These are phyloP conservation scores for Ceratobasidium sp. DNA, from an alignment of 1,284 basidiomycete genomes.

Conservation along the genomic window DNA sequence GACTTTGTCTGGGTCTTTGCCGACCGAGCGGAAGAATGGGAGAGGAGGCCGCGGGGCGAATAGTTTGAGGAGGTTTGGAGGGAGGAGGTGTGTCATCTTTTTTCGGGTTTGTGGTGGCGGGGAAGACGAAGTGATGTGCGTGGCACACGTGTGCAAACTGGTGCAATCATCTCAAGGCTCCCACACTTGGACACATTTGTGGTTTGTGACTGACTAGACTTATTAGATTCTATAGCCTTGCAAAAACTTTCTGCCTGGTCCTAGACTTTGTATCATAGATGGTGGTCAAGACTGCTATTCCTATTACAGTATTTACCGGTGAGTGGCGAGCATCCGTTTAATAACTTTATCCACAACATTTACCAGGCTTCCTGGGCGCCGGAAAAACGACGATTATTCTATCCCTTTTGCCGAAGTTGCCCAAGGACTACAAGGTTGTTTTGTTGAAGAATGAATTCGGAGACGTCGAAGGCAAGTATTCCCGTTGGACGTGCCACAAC, in stretches of 20 bases:
- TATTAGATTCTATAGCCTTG: neutral
- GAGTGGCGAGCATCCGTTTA: conserved; percentile 1
- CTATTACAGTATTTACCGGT: conserved; percentile 45
- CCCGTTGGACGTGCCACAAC: conserved; percentile 20
- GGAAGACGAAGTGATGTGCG: conserved; percentile 48
- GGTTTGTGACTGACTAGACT: neutral
- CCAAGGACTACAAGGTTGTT: conserved; percentile 82
- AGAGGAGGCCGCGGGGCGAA: conserved; percentile 91
- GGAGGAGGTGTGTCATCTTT: conserved; percentile 77
- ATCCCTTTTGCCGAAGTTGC: conserved; percentile 77
- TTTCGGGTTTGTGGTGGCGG: conserved; percentile 4
- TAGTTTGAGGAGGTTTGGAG: conserved; percentile 91
- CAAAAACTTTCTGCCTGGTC: neutral
- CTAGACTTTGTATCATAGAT: conserved; percentile 6
- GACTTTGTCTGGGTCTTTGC: conserved; percentile 79
- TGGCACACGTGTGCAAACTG: conserved; percentile 3
- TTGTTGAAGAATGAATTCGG: conserved; percentile 90
- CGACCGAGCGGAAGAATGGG: conserved; percentile 82
- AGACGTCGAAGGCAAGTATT: conserved; percentile 69
- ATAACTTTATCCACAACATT: neutral
- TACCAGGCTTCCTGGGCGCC: conserved; percentile 48
- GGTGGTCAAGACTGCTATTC: conserved; percentile 33
- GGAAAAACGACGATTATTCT: conserved; percentile 70
- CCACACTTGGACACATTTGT: conserved; percentile 21
- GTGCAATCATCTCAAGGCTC: conserved; percentile 10